Conservation (phyloP, 192 early-diverging fungal species). For the Backusella tuberculispora region DNA sequence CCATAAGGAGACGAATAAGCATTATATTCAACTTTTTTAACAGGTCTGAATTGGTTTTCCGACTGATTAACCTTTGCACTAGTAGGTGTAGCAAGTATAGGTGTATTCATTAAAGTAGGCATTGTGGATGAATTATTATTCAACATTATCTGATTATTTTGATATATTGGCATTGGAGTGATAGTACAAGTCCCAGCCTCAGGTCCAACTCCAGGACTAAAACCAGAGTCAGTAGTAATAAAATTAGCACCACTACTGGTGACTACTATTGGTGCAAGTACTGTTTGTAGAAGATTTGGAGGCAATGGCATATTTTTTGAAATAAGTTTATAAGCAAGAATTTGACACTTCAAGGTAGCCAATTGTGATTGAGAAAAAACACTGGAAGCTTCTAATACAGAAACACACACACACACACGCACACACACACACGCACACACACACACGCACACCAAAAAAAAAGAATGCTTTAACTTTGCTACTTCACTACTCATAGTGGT, state of each 20-base stretch:
- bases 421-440: background rate
- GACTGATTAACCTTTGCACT: background rate
- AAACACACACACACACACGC: background rate
- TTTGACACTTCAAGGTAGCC: conserved; percentile 75
- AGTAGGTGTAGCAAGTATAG: background rate
- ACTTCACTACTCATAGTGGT: background rate
- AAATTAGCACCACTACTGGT: background rate
- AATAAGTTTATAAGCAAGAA: conserved; percentile 82
- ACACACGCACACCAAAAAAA: background rate
- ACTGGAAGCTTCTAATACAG: conserved; percentile 15
- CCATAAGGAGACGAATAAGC: conserved; percentile 61
- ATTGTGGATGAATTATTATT: background rate
- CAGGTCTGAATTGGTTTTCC: background rate
- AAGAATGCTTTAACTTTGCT: background rate
- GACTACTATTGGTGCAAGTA: conserved; percentile 50
- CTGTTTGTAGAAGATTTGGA: conserved; percentile 64
- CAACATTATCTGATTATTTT: background rate
- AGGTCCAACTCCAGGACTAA: background rate
- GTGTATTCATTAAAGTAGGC: background rate
- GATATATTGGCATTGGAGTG: background rate
- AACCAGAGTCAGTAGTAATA: background rate
- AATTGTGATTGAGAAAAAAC: conserved; percentile 67
- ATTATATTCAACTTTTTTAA: conserved; percentile 42
- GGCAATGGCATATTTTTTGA: conserved; percentile 81
- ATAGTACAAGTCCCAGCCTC: background rate